Evolutionary conservation across 805 yeast genomes (phyloP), one percentile per base, ranked within the genome.

Genomic region (Suhomyces sp.): DNA sequence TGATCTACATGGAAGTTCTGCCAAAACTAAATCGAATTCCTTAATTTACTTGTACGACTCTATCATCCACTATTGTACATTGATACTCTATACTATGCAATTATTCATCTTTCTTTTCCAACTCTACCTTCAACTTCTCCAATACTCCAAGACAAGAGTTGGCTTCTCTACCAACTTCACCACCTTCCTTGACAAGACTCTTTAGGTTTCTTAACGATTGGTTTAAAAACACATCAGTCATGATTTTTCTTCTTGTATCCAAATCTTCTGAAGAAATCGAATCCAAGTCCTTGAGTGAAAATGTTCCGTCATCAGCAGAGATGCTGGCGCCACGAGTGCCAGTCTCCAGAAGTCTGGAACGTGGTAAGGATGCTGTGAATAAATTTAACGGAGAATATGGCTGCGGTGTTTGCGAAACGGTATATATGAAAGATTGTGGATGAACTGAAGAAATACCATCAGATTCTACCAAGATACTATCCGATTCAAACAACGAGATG

Each of bases 331-430:
- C 33, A 9, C 24, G 11, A 5, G 14, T 12, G 4, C 33, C 34
- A 10, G 31, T 26, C 12, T 42, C 31, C 19, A 37, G 36, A 24
- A 40, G 33, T 28, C 38, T 27, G 10, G 25, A 47, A 35, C 54
- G 49, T 6, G 45, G 50, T 33, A 48, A 41, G 25, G 68, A 74
- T 20, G 63, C 65, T 2, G 71, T 63, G 50, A 79, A 82, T 18
- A 87, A 61, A 47, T 78, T 79, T 43, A 87, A 58, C 34, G 78
- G 74, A 6, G 78, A 73, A 53, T 61, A 88, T 2, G 91, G 86
- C 42, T 77, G 76, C 0, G 91, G 76, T 2, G 65, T 66, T 0
- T 58, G 51, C 0, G 87, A 80, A 3, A 78, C 46, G 51, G 81
- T 51, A 51, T 82, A 82, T 41, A 70, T 59, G 10, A 49, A 44